phyloP scores from a whole-genome alignment of 768 basidiomycete species.

The Termitomyces sp. region DNA sequence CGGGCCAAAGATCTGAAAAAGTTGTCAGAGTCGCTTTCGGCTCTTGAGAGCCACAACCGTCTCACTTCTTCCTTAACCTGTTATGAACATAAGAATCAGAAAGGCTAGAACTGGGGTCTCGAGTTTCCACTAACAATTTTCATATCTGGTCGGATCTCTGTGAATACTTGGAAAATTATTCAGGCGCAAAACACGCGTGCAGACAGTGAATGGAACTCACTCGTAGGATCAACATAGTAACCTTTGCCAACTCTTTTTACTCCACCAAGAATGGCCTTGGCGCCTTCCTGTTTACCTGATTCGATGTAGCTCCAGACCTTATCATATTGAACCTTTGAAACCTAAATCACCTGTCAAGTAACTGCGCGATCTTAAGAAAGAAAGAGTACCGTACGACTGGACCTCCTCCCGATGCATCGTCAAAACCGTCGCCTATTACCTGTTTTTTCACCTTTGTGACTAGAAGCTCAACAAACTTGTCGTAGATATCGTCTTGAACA shows the following conservation, averaged over 20 bases:
- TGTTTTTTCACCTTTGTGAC: slow-evolving; percentile 65
- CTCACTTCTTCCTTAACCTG: slow-evolving; percentile 71
- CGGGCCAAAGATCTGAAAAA: slow-evolving; percentile 85
- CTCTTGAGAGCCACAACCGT: neutral
- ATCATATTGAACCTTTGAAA: slow-evolving; percentile 83
- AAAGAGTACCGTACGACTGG: slow-evolving; percentile 61
- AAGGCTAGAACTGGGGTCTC: neutral
- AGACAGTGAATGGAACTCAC: slow-evolving; percentile 37
- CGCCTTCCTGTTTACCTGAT: slow-evolving; percentile 80
- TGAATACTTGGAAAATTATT: slow-evolving; percentile 57
- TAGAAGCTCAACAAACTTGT: slow-evolving; percentile 72
- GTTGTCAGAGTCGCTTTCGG: neutral
- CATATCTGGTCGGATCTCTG: slow-evolving; percentile 77
- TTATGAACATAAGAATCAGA: slow-evolving; percentile 5
- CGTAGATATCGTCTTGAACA: slow-evolving; percentile 85
- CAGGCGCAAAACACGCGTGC: neutral
- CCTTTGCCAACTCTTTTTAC: slow-evolving; percentile 73
- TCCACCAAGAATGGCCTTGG: slow-evolving; percentile 77
- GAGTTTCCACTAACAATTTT: slow-evolving; percentile 59
- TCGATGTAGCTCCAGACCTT: slow-evolving; percentile 88
- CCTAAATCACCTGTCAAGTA: slow-evolving; percentile 33
- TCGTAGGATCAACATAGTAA: slow-evolving; percentile 87
- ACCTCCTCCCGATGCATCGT: slow-evolving; percentile 71
- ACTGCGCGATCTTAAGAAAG: slow-evolving; percentile 3
- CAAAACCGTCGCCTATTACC: slow-evolving; percentile 79